phyloP scores from a whole-genome alignment of 371 early-diverging fungal genomes.

The Mucor sp. region DNA sequence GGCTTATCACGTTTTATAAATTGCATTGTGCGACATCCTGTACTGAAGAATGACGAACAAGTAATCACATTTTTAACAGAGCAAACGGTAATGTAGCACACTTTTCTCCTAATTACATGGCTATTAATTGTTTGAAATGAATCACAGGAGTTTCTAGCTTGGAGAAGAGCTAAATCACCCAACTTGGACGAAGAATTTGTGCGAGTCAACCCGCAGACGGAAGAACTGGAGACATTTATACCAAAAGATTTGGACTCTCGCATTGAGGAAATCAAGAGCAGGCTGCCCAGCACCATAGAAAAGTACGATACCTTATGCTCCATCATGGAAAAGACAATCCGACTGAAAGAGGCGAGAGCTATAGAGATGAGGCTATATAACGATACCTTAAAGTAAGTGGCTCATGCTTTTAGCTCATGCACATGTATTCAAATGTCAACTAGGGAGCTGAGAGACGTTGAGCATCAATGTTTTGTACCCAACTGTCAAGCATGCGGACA shows the following conservation, averaged over 20 bases:
- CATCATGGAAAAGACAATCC: slow-evolving; percentile 58
- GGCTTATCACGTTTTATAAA: slow-evolving; percentile 75
- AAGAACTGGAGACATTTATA: slow-evolving; percentile 23
- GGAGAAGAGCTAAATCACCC: slow-evolving; percentile 46
- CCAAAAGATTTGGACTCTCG: slow-evolving; percentile 49
- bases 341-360: slow-evolving; percentile 55
- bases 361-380: slow-evolving; percentile 50
- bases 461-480: slow-evolving; percentile 48
- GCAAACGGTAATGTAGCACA: slow-evolving; percentile 51
- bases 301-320: slow-evolving; percentile 58
- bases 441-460: slow-evolving; percentile 42
- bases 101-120: neutral
- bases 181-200: slow-evolving; percentile 45
- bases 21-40: slow-evolving; percentile 74
- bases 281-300: slow-evolving; percentile 43
- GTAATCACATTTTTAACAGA: slow-evolving; percentile 68
- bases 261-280: slow-evolving; percentile 26
- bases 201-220: slow-evolving; percentile 28
- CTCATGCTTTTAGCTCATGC: neutral
- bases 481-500: slow-evolving; percentile 57
- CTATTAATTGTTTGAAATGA: neutral
- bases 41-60: slow-evolving; percentile 62
- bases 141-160: slow-evolving; percentile 32
- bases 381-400: slow-evolving; percentile 49
- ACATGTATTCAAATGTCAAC: neutral